Evolutionary conservation across 163 green algal species (phyloP).

Genomic region (Trebouxia gelatinosa): DNA sequence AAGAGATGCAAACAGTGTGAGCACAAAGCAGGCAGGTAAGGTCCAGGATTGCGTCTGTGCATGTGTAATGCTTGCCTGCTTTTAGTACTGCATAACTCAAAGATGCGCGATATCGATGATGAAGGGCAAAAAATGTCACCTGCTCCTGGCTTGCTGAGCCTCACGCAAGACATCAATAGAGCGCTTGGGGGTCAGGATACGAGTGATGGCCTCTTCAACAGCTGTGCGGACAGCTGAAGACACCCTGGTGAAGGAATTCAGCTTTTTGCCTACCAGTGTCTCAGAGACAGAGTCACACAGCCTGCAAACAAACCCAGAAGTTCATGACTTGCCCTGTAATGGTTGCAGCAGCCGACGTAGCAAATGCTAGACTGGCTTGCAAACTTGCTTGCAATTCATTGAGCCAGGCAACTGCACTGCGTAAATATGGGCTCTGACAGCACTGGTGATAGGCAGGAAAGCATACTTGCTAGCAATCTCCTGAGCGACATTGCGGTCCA

Average conservation of each 20-base stretch:
- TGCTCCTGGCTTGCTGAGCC: constrained; percentile 52
- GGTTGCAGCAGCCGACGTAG: not conserved
- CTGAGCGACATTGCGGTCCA: constrained; percentile 98
- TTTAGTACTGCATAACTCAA: too few species aligned
- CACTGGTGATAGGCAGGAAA: too few species aligned
- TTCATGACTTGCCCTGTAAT: constrained; percentile 1
- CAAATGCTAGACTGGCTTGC: too few species aligned
- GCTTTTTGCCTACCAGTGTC: constrained; percentile 81
- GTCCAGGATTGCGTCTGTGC: too few species aligned
- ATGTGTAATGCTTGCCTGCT: too few species aligned
- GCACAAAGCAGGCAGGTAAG: too few species aligned
- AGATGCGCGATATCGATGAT: too few species aligned
- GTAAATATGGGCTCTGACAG: too few species aligned
- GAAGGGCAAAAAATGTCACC: not conserved
- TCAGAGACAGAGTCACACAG: constrained; percentile 65
- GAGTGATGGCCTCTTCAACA: constrained; percentile 86
- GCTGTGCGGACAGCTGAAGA: constrained; percentile 62
- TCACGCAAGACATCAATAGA: constrained; percentile 77
- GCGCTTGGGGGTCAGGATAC: constrained; percentile 87
- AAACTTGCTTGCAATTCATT: too few species aligned
- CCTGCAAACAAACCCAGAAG: constrained; percentile 32
- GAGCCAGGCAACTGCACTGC: too few species aligned
- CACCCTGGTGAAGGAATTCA: constrained; percentile 87
- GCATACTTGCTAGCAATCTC: constrained; percentile 89
- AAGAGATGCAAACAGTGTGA: too few species aligned